These are phyloP conservation scores for Calonectria pseudoreteaudii DNA, from an alignment of 2,329 filamentous ascomycete species.

Conservation along the genomic window DNA sequence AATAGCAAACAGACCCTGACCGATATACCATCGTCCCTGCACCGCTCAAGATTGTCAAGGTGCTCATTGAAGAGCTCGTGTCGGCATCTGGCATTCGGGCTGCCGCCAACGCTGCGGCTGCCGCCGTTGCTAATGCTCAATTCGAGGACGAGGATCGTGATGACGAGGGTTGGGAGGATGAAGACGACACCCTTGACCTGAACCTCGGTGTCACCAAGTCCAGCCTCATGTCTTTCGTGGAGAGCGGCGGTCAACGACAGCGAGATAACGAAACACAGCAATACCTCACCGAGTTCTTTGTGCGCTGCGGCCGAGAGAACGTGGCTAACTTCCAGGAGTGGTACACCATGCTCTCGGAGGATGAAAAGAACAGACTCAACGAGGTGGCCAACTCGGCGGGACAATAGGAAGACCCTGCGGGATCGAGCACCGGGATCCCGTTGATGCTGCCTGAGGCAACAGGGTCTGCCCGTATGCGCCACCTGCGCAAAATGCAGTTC, in stretches of 20 bases:
- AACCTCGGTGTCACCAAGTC: conserved; percentile 74
- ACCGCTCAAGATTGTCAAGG: conserved; percentile 94
- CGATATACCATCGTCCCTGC: conserved; percentile 89
- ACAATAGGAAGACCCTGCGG: conserved; percentile 39
- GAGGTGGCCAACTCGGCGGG: conserved; percentile 57
- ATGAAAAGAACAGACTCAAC: conserved; percentile 68
- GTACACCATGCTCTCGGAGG: conserved; percentile 66
- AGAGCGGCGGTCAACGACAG: conserved; percentile 70
- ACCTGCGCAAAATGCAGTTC: conserved; percentile 11
- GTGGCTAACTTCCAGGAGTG: conserved; percentile 67
- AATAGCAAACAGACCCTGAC: conserved; percentile 75
- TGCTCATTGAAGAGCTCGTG: conserved; percentile 90
- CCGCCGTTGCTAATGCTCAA: conserved; percentile 70
- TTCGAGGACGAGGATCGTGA: conserved; percentile 75
- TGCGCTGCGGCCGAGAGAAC: conserved; percentile 67
- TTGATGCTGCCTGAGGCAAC: conserved; percentile 4
- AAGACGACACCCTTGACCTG: conserved; percentile 82
- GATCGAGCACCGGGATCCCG: conserved; percentile 10
- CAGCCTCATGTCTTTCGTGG: conserved; percentile 84
- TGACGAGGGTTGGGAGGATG: conserved; percentile 91
- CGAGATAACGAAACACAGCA: conserved; percentile 91
- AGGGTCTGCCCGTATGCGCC: conserved; percentile 24
- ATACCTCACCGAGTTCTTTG: conserved; percentile 87
- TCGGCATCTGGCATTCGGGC: conserved; percentile 78
- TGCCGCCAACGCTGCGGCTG: conserved; percentile 71